A percentile compares a stretch with the other conserved stretches of the same genome.
Conservation (phyloP, 768 basidiomycete genomes). For the Boletus pseudo-olivaceus region DNA sequence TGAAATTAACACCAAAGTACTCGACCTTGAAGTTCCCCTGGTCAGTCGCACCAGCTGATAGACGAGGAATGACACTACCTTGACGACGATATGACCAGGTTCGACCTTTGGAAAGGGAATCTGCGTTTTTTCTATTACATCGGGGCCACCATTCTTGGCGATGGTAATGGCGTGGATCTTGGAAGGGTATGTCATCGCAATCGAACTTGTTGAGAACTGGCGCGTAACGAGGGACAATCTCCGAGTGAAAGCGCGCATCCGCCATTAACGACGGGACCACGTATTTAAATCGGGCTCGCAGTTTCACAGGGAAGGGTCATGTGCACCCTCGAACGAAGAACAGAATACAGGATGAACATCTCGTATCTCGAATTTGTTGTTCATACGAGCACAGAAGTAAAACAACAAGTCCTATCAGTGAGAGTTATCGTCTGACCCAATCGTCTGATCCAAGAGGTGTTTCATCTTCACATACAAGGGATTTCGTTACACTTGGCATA, state of each 20-base stretch:
- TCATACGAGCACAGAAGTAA: too few relatives aligned
- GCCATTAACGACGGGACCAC: background rate
- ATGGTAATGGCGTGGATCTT: slow-evolving; percentile 73
- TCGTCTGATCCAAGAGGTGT: too few relatives aligned
- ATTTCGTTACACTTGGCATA: too few relatives aligned
- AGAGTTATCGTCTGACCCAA: too few relatives aligned
- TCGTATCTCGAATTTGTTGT: too few relatives aligned
- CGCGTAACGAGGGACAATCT: slow-evolving; percentile 24
- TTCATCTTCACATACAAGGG: too few relatives aligned
- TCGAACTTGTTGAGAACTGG: slow-evolving; percentile 29
- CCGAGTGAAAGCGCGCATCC: slow-evolving; percentile 12
- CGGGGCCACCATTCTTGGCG: slow-evolving; percentile 67
- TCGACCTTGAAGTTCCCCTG: slow-evolving; percentile 49
- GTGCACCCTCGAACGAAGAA: too few relatives aligned
- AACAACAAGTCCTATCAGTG: too few relatives aligned
- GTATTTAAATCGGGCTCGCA: background rate
- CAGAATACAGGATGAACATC: background rate
- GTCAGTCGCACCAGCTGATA: background rate
- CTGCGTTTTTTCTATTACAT: slow-evolving; percentile 66
- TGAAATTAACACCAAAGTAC: slow-evolving; percentile 83
- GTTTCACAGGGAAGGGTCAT: background rate
- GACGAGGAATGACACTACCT: slow-evolving; percentile 19
- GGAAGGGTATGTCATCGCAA: slow-evolving; percentile 52
- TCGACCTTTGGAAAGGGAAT: slow-evolving; percentile 66
- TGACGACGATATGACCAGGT: slow-evolving; percentile 54